Conservation (phyloP, 2,329 filamentous ascomycete genomes). For the Penicillium hordei region DNA sequence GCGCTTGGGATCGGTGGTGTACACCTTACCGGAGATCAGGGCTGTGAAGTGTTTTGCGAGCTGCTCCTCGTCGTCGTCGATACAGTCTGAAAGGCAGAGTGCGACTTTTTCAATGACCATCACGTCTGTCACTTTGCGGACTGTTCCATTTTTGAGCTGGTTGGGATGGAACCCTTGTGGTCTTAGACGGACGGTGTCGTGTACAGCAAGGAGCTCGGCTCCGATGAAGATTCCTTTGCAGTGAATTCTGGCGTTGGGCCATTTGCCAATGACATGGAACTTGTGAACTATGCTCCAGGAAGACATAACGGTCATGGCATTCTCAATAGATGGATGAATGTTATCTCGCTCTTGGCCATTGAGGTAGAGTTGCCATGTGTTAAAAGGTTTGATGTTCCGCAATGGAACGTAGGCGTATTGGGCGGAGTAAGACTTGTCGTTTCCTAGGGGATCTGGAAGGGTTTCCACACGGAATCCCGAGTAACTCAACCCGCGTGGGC, state of each 20-base stretch:
- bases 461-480: constrained; percentile 60
- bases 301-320: constrained; percentile 55
- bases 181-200: constrained; percentile 56
- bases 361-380: constrained; percentile 54
- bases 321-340: constrained; percentile 55
- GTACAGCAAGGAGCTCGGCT: constrained; percentile 54
- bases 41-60: constrained; percentile 50
- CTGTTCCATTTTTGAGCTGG: constrained; percentile 15
- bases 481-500: constrained; percentile 49
- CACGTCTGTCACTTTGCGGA: constrained; percentile 49
- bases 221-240: constrained; percentile 58
- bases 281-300: constrained; percentile 56
- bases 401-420: constrained; percentile 58
- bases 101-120: constrained; percentile 56
- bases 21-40: constrained; percentile 53
- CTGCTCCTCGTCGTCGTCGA: constrained; percentile 48
- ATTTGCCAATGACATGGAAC: constrained; percentile 53
- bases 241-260: constrained; percentile 56
- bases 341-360: constrained; percentile 39
- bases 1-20: constrained; percentile 35
- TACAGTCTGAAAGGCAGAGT: constrained; percentile 51
- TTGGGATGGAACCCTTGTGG: constrained; percentile 27
- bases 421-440: constrained; percentile 53
- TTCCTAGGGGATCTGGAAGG: constrained; percentile 51
- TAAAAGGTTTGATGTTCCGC: constrained; percentile 56